phyloP scores from a whole-genome alignment of 129 eudicot genomes.

The Logfia minima region DNA sequence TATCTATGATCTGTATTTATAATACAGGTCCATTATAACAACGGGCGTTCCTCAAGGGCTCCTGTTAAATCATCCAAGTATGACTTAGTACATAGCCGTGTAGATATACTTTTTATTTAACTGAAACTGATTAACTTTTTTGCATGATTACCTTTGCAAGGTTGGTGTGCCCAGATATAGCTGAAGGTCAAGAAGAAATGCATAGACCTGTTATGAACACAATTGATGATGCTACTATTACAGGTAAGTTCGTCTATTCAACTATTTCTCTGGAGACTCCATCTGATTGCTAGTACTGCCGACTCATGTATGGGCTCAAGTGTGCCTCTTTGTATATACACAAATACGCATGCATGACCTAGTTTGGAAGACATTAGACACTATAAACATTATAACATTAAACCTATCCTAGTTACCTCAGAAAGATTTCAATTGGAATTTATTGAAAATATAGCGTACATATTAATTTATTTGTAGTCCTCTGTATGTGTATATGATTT shows the following conservation, averaged over 20 bases:
- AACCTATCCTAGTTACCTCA: background rate
- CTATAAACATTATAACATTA: background rate
- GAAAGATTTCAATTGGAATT: background rate
- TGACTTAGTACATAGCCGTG: background rate
- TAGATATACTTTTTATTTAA: background rate
- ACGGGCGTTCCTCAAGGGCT: conserved; percentile 22
- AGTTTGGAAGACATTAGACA: background rate
- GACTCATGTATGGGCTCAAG: background rate
- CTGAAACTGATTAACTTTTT: background rate
- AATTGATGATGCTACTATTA: conserved; percentile 34
- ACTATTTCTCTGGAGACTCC: background rate
- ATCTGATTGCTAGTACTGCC: background rate
- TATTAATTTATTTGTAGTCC: background rate
- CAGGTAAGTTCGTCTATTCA: conserved; percentile 23
- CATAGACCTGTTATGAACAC: conserved; percentile 38
- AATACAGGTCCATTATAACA: conserved; percentile 35
- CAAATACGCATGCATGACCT: background rate
- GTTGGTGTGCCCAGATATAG: conserved; percentile 35
- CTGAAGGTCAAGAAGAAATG: conserved; percentile 42
- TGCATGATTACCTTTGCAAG: conserved; percentile 21
- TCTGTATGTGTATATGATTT: background rate
- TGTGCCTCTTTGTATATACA: background rate
- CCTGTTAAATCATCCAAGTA: conserved; percentile 32
- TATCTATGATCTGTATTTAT: background rate
- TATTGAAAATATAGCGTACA: background rate